These are phyloP conservation scores for Juglanconis oblonga DNA, from an alignment of 2,329 filamentous ascomycete species.

Conservation along the genomic window DNA sequence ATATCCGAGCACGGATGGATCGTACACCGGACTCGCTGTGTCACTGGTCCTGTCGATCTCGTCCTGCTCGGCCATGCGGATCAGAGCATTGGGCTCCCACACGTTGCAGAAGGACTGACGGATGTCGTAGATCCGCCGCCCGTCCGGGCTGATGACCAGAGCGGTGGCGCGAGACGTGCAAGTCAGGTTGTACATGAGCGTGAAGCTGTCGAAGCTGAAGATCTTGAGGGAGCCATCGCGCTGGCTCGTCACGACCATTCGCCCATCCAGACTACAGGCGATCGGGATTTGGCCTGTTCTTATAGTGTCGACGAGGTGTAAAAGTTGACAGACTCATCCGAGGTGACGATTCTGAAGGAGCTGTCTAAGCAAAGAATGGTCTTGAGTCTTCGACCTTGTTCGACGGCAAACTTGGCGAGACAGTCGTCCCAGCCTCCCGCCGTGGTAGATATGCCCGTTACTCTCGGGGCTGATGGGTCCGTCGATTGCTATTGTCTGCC, in stretches of 20 bases:
- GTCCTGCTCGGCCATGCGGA: background rate
- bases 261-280: background rate
- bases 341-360: conserved; percentile 17
- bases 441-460: conserved; percentile 18
- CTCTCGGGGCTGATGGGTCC: conserved; percentile 16
- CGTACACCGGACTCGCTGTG: background rate
- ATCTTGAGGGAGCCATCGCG: background rate
- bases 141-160: conserved; percentile 23
- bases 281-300: conserved; percentile 19
- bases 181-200: conserved; percentile 25
- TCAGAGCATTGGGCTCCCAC: conserved; percentile 25
- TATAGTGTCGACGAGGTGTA: conserved; percentile 22
- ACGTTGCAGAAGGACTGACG: conserved; percentile 21
- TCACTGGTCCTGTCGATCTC: background rate
- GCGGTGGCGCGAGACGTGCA: background rate
- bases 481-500: conserved; percentile 29
- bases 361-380: conserved; percentile 14
- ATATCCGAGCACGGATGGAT: background rate
- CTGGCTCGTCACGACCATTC: background rate
- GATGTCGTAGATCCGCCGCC: conserved; percentile 22
- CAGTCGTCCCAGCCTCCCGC: conserved; percentile 25
- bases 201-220: conserved; percentile 14
- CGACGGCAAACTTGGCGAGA: conserved; percentile 22
- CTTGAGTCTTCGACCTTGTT: conserved; percentile 9
- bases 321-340: conserved; percentile 20